Conservation (phyloP, 2,329 filamentous ascomycete genomes). For the Cladosporium sphaerospermum region DNA sequence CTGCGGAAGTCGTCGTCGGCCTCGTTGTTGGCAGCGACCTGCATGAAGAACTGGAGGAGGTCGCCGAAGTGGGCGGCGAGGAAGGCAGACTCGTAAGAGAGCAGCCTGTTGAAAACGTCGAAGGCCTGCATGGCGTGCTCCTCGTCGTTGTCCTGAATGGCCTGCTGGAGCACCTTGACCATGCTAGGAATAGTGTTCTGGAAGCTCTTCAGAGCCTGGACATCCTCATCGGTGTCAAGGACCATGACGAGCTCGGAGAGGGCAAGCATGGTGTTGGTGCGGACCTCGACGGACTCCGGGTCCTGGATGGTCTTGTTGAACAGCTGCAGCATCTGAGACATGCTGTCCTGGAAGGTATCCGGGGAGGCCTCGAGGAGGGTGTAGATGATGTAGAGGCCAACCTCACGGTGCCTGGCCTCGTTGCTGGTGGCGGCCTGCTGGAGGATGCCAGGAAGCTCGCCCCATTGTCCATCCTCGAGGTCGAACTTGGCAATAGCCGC, state of each 20-base stretch:
- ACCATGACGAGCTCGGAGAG: constrained; percentile 83
- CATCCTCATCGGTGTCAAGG: constrained; percentile 80
- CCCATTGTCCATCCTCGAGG: constrained; percentile 80
- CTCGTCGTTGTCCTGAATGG: constrained; percentile 67
- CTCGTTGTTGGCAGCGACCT: constrained; percentile 68
- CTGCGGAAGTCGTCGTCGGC: constrained; percentile 79
- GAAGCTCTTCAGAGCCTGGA: constrained; percentile 64
- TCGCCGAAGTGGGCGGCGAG: constrained; percentile 82
- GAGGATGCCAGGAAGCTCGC: constrained; percentile 70
- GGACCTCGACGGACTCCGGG: constrained; percentile 82
- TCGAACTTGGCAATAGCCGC: constrained; percentile 81
- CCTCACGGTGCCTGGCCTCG: constrained; percentile 74
- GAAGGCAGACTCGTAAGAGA: constrained; percentile 81
- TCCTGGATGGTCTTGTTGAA: constrained; percentile 86
- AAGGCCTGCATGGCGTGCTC: constrained; percentile 86
- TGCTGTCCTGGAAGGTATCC: constrained; percentile 75
- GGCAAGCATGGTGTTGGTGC: constrained; percentile 88
- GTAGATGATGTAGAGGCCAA: constrained; percentile 88
- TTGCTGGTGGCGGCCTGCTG: constrained; percentile 71
- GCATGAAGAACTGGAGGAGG: constrained; percentile 88
- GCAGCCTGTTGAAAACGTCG: constrained; percentile 92
- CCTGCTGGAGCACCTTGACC: constrained; percentile 81
- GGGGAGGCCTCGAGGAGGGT: constrained; percentile 85
- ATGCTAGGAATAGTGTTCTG: constrained; percentile 78
- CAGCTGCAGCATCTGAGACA: constrained; percentile 70